phyloP scores from a whole-genome alignment of 495 filamentous ascomycete genomes.

The Penicillium maclennaniae region DNA sequence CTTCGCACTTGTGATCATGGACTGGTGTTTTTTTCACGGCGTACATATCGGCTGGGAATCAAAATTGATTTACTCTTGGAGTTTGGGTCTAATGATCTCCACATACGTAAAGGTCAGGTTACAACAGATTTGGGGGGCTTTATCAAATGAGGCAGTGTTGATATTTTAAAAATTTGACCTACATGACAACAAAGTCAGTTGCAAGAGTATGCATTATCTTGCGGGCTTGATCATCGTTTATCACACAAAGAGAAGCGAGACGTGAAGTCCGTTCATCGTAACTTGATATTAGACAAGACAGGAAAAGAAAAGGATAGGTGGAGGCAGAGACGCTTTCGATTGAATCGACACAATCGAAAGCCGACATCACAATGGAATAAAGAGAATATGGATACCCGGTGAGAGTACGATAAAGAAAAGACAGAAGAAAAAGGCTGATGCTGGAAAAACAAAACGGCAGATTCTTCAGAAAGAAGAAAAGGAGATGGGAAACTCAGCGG shows the following conservation, averaged over 20 bases:
- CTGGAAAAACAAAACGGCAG: slow-evolving; percentile 21
- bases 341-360: not conserved
- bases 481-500: slow-evolving; percentile 14
- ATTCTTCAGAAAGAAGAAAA: slow-evolving; percentile 24
- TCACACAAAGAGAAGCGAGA: slow-evolving; percentile 22
- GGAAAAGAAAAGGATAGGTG: slow-evolving; percentile 18
- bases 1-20: not conserved
- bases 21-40: slow-evolving; percentile 5
- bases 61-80: not conserved
- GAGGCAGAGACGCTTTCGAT: slow-evolving; percentile 3
- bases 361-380: slow-evolving; percentile 1
- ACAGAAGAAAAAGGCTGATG: slow-evolving; percentile 28
- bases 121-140: not conserved
- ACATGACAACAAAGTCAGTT: not conserved
- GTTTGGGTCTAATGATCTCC: not conserved
- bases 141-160: not conserved
- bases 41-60: not conserved
- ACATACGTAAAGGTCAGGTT: not conserved
- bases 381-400: slow-evolving; percentile 24
- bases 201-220: slow-evolving; percentile 14
- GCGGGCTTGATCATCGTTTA: slow-evolving; percentile 17
- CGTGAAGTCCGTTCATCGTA: slow-evolving; percentile 27
- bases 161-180: not conserved
- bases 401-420: slow-evolving; percentile 15
- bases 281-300: slow-evolving; percentile 29